These are phyloP conservation scores for Plenodomus lindquistii DNA, from an alignment of 2,329 filamentous ascomycete genomes.

Conservation along the genomic window DNA sequence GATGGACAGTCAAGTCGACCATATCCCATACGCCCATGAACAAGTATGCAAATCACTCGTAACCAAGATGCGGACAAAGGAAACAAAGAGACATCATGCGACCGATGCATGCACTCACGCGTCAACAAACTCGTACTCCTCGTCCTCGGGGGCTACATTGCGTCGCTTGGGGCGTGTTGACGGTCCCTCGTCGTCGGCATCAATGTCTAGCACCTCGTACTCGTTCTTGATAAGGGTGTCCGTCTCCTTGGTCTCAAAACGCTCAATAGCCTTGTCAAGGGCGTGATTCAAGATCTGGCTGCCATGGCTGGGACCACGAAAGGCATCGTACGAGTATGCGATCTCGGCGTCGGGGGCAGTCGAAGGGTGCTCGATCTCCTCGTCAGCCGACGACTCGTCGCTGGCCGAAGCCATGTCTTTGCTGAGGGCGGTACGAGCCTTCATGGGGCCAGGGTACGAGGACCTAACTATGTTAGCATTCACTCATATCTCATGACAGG, in stretches of 20 bases:
- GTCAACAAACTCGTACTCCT: slow-evolving; percentile 49
- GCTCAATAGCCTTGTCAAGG: slow-evolving; percentile 61
- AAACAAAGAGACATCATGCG: slow-evolving; percentile 8
- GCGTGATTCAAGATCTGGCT: slow-evolving; percentile 62
- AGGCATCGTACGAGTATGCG: slow-evolving; percentile 59
- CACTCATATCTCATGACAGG: background rate
- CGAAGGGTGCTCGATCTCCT: slow-evolving; percentile 50
- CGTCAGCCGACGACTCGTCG: slow-evolving; percentile 50
- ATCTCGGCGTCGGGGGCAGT: slow-evolving; percentile 54
- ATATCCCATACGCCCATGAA: slow-evolving; percentile 25
- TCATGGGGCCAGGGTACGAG: slow-evolving; percentile 31
- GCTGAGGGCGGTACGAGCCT: slow-evolving; percentile 43
- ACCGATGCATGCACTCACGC: slow-evolving; percentile 16
- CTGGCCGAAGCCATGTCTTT: slow-evolving; percentile 50
- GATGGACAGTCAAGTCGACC: slow-evolving; percentile 19
- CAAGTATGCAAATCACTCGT: slow-evolving; percentile 27
- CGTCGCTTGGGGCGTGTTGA: slow-evolving; percentile 40
- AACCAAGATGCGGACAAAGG: slow-evolving; percentile 6
- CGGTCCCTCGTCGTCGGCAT: slow-evolving; percentile 40
- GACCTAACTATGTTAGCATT: slow-evolving; percentile 24
- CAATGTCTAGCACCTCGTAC: slow-evolving; percentile 58
- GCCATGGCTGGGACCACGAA: slow-evolving; percentile 55
- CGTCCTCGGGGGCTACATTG: slow-evolving; percentile 41
- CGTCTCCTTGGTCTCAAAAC: slow-evolving; percentile 63
- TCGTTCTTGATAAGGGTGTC: slow-evolving; percentile 64